Conservation (phyloP, 78 protist species). For the Dictyostelium capitatum region DNA sequence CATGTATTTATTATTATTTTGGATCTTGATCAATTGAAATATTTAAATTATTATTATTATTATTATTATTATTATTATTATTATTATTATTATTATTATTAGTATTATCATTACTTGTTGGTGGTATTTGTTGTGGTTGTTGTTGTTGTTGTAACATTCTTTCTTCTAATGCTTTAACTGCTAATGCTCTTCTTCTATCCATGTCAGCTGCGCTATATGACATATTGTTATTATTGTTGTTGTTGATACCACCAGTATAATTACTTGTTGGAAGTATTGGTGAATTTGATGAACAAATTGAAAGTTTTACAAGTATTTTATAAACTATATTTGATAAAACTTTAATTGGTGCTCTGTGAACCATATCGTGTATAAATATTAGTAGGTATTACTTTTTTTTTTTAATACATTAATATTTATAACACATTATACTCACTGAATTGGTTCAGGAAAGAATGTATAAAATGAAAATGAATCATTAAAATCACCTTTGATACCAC, state of each 20-base stretch:
- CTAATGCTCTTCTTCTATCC: slow-evolving; percentile 81
- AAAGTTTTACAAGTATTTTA: slow-evolving; percentile 7
- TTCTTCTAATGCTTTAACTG: slow-evolving; percentile 76
- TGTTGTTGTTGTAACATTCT: slow-evolving; percentile 61
- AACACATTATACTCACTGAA: slow-evolving; percentile 50
- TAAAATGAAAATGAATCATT: slow-evolving; percentile 63
- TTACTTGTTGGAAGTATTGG: slow-evolving; percentile 46
- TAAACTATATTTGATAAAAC: slow-evolving; percentile 33
- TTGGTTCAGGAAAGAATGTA: slow-evolving; percentile 73
- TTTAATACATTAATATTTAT: too few species aligned
- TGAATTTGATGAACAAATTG: slow-evolving; percentile 9
- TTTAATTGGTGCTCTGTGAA: slow-evolving; percentile 43
- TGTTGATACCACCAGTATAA: not conserved
- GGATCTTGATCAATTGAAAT: not conserved
- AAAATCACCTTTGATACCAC: slow-evolving; percentile 64
- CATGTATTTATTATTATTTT: not conserved
- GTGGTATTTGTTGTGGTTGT: not conserved
- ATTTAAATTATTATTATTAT: not conserved
- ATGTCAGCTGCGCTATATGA: slow-evolving; percentile 8
- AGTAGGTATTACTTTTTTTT: not conserved
- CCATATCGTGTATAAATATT: not conserved
- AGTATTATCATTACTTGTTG: not conserved
- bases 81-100: not conserved
- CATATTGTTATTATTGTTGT: not conserved
- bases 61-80: not conserved